Evolutionary conservation across 139 green algal genomes (phyloP), one percentile per base, ranked within the genome.

Genomic region (Tetratostichococcus sp.): DNA sequence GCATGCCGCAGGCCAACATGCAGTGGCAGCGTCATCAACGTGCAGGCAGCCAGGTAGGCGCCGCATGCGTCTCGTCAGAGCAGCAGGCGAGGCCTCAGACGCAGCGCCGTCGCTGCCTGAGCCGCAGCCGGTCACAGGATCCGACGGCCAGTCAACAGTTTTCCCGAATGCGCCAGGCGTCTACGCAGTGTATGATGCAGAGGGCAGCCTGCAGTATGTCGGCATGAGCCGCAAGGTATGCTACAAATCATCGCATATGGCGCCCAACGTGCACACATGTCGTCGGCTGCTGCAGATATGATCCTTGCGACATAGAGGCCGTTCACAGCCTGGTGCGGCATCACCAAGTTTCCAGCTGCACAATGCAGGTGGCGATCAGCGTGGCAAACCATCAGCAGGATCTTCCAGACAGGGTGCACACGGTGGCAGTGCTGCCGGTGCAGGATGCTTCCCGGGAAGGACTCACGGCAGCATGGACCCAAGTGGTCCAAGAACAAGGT

Each of bases 391-490:
- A 97, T 76, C 65, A 83, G 34, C 78, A 88, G 35, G 84, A 90
- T 30, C 72, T 97, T 59, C 92, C 92, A 4, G 91, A 94, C 14
- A 57, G 89, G 28, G 84, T 89, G 6, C 57, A 82, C 31, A 33
- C 72, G 28, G 72, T 90, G 22, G 92, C 91, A 77, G 78, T 88
- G 23, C 32, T 78, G 35, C 43, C 84, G 19, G 35, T 95, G 25
- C 33, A 86, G 1, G 77, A 84, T 25, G 84, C 75, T 25, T 85
- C 43, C 33, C 84, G 85, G 35, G 92, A 97, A 2, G 75, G 76
- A 14, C 79, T 97, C 22, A 93, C 85, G 30, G 86, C 76, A 31
- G 83, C 86, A 0, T 97, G 93, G 93, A 96, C 95, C 85, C 58
- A 71, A 1, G 96, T 91, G 92, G 77, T 97, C 50, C 82, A 95